Evolutionary conservation across 495 filamentous ascomycete species (phyloP), one percentile per base, ranked within the genome.

Genomic region (Neurospora sp.): DNA sequence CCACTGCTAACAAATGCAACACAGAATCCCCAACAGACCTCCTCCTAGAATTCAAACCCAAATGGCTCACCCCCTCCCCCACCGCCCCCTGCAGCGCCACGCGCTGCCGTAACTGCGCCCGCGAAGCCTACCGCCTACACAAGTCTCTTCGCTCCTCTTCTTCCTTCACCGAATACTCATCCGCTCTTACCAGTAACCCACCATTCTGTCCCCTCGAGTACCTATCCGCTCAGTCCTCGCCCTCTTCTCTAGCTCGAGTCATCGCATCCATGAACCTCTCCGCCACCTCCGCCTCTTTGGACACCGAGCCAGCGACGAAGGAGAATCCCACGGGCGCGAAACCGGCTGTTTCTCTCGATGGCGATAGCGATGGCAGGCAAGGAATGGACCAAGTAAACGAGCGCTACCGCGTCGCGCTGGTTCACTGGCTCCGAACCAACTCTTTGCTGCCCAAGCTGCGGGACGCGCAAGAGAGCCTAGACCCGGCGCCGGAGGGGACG

Each of bases 1-100:
- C 2, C 24, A 28, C 24, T 28, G 24, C 71, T 72, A 43, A 72
- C 42, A 54, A 62, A 28, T 28, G 24, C 24, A 59, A 19, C 9
- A 70, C 28, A 80, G 76, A 82, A 9, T 39, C 78, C 7, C 75
- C 75, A 13, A 81, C 76, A 24, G 84, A 88, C 24, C 81, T 85
- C 0, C 77, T 90, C 1, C 82, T 94, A 31, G 93, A 99, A 80
- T 89, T 98, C 76, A 99, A 99, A 78, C 94, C 95, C 7, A 99
- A 99, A 81, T 99, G 96, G 96, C 88, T 98, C 2, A 79, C 86
- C 7, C 94, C 95, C 75, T 96, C 93, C 1, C 93, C 92, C 2
- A 89, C 88, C 34, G 94, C 94, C 0, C 94, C 94, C 2, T 7
- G 76, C 0, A 75, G 81, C 6, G 87, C 92, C 19, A 86, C 78